Evolutionary conservation across 75 land plant genomes (phyloP).

Genomic region (Cunninghamia lanceolata): DNA sequence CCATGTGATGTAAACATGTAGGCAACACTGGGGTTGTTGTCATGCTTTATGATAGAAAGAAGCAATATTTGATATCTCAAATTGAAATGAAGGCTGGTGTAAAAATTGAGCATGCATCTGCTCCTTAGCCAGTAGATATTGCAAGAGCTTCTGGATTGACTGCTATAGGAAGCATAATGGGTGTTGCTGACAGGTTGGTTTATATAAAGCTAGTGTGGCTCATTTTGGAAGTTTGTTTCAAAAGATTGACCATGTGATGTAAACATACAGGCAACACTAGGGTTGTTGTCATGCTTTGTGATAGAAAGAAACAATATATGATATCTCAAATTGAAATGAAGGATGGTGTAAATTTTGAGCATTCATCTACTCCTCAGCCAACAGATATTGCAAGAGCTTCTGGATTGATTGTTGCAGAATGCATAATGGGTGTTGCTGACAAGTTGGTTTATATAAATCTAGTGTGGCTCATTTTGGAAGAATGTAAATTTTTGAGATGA

Average conservation of each 20-base stretch:
- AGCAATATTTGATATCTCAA: conserved; percentile 56
- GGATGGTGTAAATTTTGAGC: conserved; percentile 95
- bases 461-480: not conserved
- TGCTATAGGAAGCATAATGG: conserved; percentile 56
- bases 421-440: conserved; percentile 63
- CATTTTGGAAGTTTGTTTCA: no score
- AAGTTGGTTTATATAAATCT: conserved; percentile 34
- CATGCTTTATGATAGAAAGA: conserved; percentile 81
- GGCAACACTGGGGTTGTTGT: conserved; percentile 90
- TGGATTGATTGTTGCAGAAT: conserved; percentile 61
- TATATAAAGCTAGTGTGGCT: not conserved
- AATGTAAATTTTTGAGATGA: not conserved
- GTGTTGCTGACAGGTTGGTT: conserved; percentile 74
- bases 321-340: conserved; percentile 82
- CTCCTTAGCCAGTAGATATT: conserved; percentile 88
- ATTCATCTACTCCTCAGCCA: conserved; percentile 83
- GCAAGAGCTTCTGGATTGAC: conserved; percentile 69
- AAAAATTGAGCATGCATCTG: conserved; percentile 80
- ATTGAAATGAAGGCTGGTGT: conserved; percentile 97
- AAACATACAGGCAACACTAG: conserved; percentile 71
- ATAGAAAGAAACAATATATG: conserved; percentile 69
- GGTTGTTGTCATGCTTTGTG: conserved; percentile 82
- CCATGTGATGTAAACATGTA: conserved; percentile 12
- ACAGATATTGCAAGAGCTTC: conserved; percentile 78
- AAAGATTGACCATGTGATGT: not conserved